These are phyloP conservation scores for Microdochium paspali DNA, from an alignment of 2,329 filamentous ascomycete species.

Conservation along the genomic window DNA sequence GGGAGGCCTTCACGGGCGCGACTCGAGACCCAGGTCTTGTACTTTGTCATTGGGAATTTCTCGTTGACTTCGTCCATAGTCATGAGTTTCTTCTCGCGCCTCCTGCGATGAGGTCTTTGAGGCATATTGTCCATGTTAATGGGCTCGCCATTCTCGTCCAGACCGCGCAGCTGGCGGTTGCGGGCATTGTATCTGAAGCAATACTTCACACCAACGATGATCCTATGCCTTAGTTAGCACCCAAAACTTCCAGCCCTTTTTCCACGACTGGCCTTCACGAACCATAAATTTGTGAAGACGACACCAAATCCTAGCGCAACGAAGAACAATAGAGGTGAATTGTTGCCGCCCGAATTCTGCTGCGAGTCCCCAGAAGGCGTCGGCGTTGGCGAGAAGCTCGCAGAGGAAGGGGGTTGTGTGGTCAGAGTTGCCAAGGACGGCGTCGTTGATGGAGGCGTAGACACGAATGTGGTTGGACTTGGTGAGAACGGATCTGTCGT, in stretches of 20 bases:
- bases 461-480: neutral
- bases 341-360: conserved; percentile 37
- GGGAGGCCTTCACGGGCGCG: conserved; percentile 78
- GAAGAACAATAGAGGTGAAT: conserved; percentile 78
- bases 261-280: conserved; percentile 26
- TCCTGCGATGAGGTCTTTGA: conserved; percentile 65
- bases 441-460: conserved; percentile 1
- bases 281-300: conserved; percentile 98
- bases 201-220: conserved; percentile 98
- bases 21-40: conserved; percentile 86
- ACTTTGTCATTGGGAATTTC: conserved; percentile 90
- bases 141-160: conserved; percentile 72
- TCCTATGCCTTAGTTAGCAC: conserved; percentile 49
- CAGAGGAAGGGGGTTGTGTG: conserved; percentile 2
- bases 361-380: conserved; percentile 5
- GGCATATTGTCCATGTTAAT: conserved; percentile 84
- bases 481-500: conserved; percentile 1
- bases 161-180: conserved; percentile 65
- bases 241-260: neutral
- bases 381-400: conserved; percentile 1
- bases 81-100: conserved; percentile 97
- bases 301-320: conserved; percentile 95
- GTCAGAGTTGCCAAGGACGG: conserved; percentile 4
- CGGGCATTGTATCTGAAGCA: conserved; percentile 98
- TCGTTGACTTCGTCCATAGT: conserved; percentile 98